Percentiles rank a stretch among this genome's conserved stretches.
Conservation (phyloP, 2,329 filamentous ascomycete species). For the Diaporthe citri region DNA sequence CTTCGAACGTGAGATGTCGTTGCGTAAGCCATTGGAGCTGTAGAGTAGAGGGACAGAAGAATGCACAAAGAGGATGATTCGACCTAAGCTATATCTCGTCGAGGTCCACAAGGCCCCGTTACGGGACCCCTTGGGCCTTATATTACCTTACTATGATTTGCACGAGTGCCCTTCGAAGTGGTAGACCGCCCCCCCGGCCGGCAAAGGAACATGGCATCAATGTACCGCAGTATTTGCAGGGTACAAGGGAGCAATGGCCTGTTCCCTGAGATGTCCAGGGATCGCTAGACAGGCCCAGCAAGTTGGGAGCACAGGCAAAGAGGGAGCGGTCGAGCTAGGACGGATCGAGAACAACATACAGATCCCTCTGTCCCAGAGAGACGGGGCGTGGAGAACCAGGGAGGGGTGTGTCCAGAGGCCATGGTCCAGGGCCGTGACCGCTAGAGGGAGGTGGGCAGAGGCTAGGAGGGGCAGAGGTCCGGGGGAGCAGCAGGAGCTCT, state of each 20-base stretch:
- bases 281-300: constrained; percentile 30
- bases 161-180: constrained; percentile 27
- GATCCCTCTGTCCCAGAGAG: constrained; percentile 31
- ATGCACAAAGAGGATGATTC: constrained; percentile 28
- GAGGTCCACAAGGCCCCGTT: constrained; percentile 38
- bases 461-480: constrained; percentile 29
- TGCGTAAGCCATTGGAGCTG: constrained; percentile 38
- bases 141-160: constrained; percentile 35
- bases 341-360: constrained; percentile 36
- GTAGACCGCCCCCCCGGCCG: constrained; percentile 34
- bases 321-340: constrained; percentile 31
- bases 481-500: constrained; percentile 25
- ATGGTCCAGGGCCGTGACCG: constrained; percentile 25
- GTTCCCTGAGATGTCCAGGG: constrained; percentile 24
- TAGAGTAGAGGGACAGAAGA: constrained; percentile 34
- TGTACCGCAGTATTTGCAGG: constrained; percentile 23
- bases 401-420: constrained; percentile 18
- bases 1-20: constrained; percentile 43
- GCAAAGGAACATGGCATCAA: constrained; percentile 33
- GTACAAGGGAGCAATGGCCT: constrained; percentile 22
- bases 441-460: constrained; percentile 15
- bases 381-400: constrained; percentile 7
- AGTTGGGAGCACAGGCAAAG: constrained; percentile 17
- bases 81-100: constrained; percentile 33
- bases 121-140: constrained; percentile 36